phyloP scores from a whole-genome alignment of 495 filamentous ascomycete genomes.

The Chaetomium fimeti region DNA sequence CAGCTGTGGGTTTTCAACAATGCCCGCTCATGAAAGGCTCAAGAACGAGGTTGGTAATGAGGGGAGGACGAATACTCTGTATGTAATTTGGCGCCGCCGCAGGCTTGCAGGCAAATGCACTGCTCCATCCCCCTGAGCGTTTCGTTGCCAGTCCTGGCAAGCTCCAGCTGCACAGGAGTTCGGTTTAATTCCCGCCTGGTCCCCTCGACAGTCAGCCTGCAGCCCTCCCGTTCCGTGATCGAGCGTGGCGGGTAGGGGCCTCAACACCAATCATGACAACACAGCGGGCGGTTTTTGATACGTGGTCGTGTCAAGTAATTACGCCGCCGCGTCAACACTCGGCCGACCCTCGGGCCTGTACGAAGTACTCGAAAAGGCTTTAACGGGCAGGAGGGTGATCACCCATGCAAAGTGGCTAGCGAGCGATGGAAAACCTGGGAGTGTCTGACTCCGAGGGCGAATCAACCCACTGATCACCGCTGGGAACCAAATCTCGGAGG shows the following conservation, averaged over 20 bases:
- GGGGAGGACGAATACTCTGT: too few species aligned
- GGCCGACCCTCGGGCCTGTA: background rate
- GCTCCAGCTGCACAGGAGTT: background rate
- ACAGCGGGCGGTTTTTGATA: background rate
- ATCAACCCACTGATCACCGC: constrained; percentile 10
- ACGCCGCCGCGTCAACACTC: background rate
- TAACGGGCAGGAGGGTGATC: constrained; percentile 5
- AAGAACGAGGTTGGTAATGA: background rate
- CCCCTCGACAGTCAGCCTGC: background rate
- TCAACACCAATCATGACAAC: background rate
- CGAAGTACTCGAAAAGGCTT: background rate
- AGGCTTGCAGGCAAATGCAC: background rate
- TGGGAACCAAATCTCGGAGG: background rate
- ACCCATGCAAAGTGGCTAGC: background rate
- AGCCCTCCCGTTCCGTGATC: background rate
- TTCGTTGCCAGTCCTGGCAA: background rate
- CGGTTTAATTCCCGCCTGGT: background rate
- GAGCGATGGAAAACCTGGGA: constrained; percentile 6
- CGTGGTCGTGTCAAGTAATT: background rate
- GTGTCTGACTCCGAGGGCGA: background rate
- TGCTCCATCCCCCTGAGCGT: background rate
- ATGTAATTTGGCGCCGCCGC: background rate
- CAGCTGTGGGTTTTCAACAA: background rate
- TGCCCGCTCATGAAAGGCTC: background rate
- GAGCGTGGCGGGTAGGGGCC: background rate